phyloP scores from a whole-genome alignment of 192 early-diverging fungal genomes.

The Backusella tuberculispora region DNA sequence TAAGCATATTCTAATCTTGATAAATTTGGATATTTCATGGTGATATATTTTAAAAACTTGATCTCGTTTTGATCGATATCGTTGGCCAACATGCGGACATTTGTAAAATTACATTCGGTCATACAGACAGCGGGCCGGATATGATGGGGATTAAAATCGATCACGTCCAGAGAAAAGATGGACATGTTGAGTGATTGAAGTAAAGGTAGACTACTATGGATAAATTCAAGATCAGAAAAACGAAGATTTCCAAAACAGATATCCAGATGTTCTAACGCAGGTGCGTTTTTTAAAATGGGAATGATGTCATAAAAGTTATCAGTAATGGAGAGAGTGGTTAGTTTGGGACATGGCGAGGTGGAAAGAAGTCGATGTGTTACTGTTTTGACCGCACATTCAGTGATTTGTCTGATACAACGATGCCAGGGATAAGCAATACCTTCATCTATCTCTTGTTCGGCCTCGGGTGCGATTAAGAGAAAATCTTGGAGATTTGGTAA shows the following conservation, averaged over 20 bases:
- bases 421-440: neutral
- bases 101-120: neutral
- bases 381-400: neutral
- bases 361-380: neutral
- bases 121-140: neutral
- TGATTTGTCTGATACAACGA: neutral
- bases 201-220: neutral
- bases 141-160: neutral
- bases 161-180: neutral
- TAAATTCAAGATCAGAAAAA: neutral
- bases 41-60: neutral
- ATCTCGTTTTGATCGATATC: neutral
- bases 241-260: neutral
- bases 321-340: neutral
- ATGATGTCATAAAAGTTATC: neutral
- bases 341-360: neutral
- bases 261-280: neutral
- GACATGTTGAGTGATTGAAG: neutral
- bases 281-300: neutral
- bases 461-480: neutral
- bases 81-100: neutral
- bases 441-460: neutral
- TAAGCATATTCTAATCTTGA: neutral
- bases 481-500: neutral
- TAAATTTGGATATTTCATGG: neutral